Evolutionary conservation across 257 asterid genomes (phyloP), one percentile per base, ranked within the genome.

Genomic region (Capsicum baccatum): DNA sequence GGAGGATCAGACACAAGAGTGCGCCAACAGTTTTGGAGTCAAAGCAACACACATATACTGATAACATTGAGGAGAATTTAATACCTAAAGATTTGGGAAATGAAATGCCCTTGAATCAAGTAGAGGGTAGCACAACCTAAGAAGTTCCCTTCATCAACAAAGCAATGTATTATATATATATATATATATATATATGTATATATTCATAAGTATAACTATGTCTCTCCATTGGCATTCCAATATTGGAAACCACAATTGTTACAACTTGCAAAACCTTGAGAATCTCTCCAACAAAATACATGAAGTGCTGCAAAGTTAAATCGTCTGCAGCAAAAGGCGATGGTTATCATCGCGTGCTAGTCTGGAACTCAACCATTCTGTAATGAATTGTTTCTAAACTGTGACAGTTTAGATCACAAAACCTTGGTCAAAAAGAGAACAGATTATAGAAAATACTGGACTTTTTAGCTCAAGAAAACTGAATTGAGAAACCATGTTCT

Each of bases 401-500:
- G 44, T 39, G 44, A 39, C 44, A 39, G 44, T 39, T 39, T 39
- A 39, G 44, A 4, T 39, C 44, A 39, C 44, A 39, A 39, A 39
- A 39, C 5, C 44, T 39, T 39, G 44, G 44, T 3, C 5, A 39
- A 39, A 39, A 39, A 39, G 44, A 39, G 44, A 3, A 39, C 33
- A 26, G 33, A 39, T 39, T 39, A 39, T 39, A 9, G 33, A n/a
- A 44, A 56, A 55, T 62, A n/a, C 3, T 8, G 84, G 12, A 60
- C 79, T 12, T 9, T 0, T 52, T 47, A 12, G 57, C 74, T 91
- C 90, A 95, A 70, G 94, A 79, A 78, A 96, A 94, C 81, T 87
- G 92, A 67, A 96, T 87, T 1, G 98, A 88, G 83, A 89, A 96
- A 17, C 97, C 98, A 60, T 89, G 88, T 35, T 92, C 90, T 0